Percentiles rank a stretch among this genome's conserved stretches.
phyloP scores from a whole-genome alignment of 306 rosid species.

The Mimosa bimucronata region DNA sequence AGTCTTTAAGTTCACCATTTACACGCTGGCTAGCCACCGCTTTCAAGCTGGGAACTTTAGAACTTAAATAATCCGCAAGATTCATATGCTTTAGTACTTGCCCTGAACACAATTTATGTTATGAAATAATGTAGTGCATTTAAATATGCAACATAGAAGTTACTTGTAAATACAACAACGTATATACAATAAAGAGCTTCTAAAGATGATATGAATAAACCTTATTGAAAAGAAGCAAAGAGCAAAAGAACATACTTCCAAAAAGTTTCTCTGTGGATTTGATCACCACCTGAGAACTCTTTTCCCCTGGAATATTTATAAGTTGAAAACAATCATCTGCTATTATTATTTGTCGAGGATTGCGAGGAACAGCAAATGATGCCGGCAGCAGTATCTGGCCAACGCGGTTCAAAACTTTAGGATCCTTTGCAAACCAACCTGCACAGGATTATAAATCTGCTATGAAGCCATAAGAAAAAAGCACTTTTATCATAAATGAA shows the following conservation, averaged over 20 bases:
- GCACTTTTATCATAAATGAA: background rate
- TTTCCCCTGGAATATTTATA: constrained; percentile 70
- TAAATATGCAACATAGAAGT: constrained; percentile 12
- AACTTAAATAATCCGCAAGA: constrained; percentile 68
- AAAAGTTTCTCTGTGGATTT: constrained; percentile 82
- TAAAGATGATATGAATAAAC: constrained; percentile 10
- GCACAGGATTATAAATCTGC: constrained; percentile 25
- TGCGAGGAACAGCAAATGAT: constrained; percentile 62
- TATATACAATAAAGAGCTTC: constrained; percentile 7
- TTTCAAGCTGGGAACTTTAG: constrained; percentile 84
- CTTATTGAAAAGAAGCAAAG: constrained; percentile 23
- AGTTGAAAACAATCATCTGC: constrained; percentile 93
- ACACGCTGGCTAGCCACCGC: constrained; percentile 47
- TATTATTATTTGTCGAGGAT: constrained; percentile 76
- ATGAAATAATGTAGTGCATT: constrained; percentile 26
- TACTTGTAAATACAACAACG: background rate
- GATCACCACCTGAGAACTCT: constrained; percentile 77
- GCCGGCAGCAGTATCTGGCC: constrained; percentile 88
- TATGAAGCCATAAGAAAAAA: background rate
- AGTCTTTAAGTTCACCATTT: constrained; percentile 69
- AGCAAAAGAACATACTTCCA: constrained; percentile 75
- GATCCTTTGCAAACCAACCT: constrained; percentile 98
- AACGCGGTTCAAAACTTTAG: constrained; percentile 68
- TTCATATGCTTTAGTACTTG: constrained; percentile 85
- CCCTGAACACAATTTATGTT: constrained; percentile 53